Conservation (phyloP, 164 flowering plant genomes). For the Tetracentron sinense region DNA sequence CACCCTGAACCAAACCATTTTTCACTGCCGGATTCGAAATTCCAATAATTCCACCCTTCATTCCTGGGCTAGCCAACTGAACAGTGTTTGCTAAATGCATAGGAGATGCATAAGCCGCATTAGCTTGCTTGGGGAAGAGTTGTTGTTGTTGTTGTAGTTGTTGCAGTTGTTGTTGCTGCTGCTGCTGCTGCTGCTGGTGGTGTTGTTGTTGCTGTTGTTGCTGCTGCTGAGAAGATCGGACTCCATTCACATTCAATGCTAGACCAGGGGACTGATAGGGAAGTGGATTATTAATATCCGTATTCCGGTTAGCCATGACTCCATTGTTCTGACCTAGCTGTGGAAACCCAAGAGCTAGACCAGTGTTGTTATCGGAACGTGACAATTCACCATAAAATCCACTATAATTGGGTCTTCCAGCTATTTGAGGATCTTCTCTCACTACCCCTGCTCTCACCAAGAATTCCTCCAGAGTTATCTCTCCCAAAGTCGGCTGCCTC, state of each 20-base stretch:
- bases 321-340: constrained; percentile 23
- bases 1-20: constrained; percentile 35
- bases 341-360: constrained; percentile 39
- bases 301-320: constrained; percentile 27
- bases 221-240: constrained; percentile 38
- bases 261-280: constrained; percentile 33
- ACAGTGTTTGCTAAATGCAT: constrained; percentile 27
- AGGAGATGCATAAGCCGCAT: constrained; percentile 36
- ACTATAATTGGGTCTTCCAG: constrained; percentile 20
- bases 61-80: constrained; percentile 43
- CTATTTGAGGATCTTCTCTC: constrained; percentile 46
- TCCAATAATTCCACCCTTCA: constrained; percentile 50
- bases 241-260: constrained; percentile 54
- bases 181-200: no score
- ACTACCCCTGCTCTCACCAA: constrained; percentile 76
- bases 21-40: constrained; percentile 37
- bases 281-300: constrained; percentile 31
- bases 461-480: constrained; percentile 77
- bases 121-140: constrained; percentile 38
- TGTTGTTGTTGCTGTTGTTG: constrained; percentile 18
- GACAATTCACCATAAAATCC: constrained; percentile 29
- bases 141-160: constrained; percentile 33
- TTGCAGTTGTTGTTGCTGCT: constrained; percentile 31
- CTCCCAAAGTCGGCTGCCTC: constrained; percentile 68
- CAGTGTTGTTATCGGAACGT: constrained; percentile 18